Percentiles rank a stretch among this genome's conserved stretches.
phyloP scores from a whole-genome alignment of 169 alveolate species.

The Plasmodium gonderi region DNA sequence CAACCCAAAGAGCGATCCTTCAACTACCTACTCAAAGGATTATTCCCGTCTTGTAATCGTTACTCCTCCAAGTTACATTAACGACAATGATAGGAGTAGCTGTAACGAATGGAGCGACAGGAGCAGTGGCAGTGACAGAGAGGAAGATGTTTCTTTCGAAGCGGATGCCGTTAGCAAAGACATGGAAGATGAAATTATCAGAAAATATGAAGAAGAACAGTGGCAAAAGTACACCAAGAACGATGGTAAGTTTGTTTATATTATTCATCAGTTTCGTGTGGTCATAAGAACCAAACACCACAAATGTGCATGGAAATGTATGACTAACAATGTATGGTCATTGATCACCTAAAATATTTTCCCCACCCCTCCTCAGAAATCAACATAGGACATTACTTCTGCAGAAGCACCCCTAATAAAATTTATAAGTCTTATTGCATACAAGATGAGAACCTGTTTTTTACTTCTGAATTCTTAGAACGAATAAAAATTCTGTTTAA shows the following conservation, averaged over 20 bases:
- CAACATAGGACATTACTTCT: constrained; percentile 41
- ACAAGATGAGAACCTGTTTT: neutral
- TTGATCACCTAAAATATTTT: neutral
- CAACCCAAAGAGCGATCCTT: constrained; percentile 1
- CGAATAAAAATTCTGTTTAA: constrained; percentile 1
- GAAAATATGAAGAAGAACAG: constrained; percentile 2
- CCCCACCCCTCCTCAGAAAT: constrained; percentile 11
- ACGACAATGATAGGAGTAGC: no score
- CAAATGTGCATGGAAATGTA: neutral
- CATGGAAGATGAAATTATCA: neutral
- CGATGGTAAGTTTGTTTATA: constrained; percentile 3
- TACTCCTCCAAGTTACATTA: neutral
- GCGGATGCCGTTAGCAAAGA: constrained; percentile 9
- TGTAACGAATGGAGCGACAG: no score
- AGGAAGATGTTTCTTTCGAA: neutral
- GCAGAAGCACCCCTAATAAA: constrained; percentile 36
- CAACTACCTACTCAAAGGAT: neutral
- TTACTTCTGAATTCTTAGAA: constrained; percentile 3
- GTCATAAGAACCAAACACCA: neutral
- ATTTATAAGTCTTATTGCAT: constrained; percentile 53
- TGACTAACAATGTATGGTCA: neutral
- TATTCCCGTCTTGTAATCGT: neutral
- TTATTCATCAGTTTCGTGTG: no score
- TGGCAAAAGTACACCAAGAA: constrained; percentile 57
- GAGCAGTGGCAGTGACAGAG: neutral